Evolutionary conservation across 2,329 filamentous ascomycete species (phyloP).

Genomic region (Ophiostoma himal-ulmi): DNA sequence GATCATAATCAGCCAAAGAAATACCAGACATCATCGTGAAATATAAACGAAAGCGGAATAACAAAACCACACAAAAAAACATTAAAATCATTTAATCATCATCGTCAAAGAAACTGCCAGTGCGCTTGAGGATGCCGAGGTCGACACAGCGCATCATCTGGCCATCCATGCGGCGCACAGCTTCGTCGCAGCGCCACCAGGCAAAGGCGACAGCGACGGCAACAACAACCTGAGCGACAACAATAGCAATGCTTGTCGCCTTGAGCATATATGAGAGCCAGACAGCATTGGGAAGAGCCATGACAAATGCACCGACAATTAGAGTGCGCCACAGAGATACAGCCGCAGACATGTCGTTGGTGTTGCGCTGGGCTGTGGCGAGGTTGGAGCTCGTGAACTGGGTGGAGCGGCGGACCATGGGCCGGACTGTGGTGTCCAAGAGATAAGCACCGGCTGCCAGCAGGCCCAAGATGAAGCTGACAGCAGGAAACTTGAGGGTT

Average conservation of each 20-base stretch:
- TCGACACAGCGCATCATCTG: constrained; percentile 44
- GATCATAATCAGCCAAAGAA: not conserved
- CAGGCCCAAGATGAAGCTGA: constrained; percentile 44
- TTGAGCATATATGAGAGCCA: constrained; percentile 35
- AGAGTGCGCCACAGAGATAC: constrained; percentile 39
- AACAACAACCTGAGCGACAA: constrained; percentile 39
- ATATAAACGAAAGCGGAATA: not conserved
- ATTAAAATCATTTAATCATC: constrained; percentile 29
- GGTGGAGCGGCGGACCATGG: constrained; percentile 43
- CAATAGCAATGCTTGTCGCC: constrained; percentile 38
- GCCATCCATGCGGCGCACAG: constrained; percentile 41
- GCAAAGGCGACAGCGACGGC: constrained; percentile 32
- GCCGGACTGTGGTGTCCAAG: constrained; percentile 39
- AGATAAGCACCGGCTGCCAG: constrained; percentile 40
- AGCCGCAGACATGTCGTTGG: constrained; percentile 44
- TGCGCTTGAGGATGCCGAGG: constrained; percentile 37
- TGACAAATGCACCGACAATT: constrained; percentile 40
- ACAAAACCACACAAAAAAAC: not conserved
- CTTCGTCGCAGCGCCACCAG: constrained; percentile 42
- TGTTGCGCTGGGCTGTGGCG: constrained; percentile 41
- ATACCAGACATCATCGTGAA: not conserved
- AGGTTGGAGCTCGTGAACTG: constrained; percentile 46
- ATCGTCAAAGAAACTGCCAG: constrained; percentile 43
- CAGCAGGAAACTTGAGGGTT: constrained; percentile 29
- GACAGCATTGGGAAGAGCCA: constrained; percentile 39